Base-by-base conservation (phyloP, 495 filamentous ascomycete species). In the Margaritispora aquatica region DNA sequence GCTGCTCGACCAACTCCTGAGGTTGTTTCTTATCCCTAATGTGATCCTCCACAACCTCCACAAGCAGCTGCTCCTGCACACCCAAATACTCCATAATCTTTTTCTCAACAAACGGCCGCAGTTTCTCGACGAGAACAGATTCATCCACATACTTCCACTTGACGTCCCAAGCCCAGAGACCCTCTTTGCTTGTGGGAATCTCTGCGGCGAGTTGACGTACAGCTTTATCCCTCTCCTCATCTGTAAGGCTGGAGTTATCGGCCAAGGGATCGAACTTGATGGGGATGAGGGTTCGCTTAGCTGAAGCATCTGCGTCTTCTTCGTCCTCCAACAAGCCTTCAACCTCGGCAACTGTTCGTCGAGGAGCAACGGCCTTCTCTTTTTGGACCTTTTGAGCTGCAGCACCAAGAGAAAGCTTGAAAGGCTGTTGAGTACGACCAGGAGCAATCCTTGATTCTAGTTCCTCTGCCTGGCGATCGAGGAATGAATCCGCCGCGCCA, bases 61-160 rank as follows among this genome's bases (percentile, higher is more conserved):
- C 90, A 53, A 97, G 75, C 75, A 96, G 86, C 74, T 96, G 89
- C 74, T 99, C 94, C 73, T 97, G 92, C 55, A 99, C 89, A 55
- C 94, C 94, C 41, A 99, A 78, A 68, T 91, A 95, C 70, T 97
- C 95, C 58, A 97, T 85, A 56, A 97, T 89, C 80, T 96, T 97
- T 82, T 96, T 96, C 78, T 96, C 93, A 53, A 97, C 90, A 72
- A 96, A 97, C 15, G 92, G 91, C 69, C 87, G 85, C 67, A 99
- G 81, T 72, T 97, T 91, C 63, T 96, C 89, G 63, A 80, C 81
- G 60, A 97, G 82, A 21, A 95, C 80, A 15, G 79, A 83, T 47
- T 93, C 87, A 70, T 96, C 91, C 62, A 99, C 83, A 76, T 87
- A 93, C 27, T 96, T 88, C 93, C 92, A 99, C 63, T 92, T 88